phyloP scores from a whole-genome alignment of 2,329 filamentous ascomycete species.

The Sarocladium strictum region DNA sequence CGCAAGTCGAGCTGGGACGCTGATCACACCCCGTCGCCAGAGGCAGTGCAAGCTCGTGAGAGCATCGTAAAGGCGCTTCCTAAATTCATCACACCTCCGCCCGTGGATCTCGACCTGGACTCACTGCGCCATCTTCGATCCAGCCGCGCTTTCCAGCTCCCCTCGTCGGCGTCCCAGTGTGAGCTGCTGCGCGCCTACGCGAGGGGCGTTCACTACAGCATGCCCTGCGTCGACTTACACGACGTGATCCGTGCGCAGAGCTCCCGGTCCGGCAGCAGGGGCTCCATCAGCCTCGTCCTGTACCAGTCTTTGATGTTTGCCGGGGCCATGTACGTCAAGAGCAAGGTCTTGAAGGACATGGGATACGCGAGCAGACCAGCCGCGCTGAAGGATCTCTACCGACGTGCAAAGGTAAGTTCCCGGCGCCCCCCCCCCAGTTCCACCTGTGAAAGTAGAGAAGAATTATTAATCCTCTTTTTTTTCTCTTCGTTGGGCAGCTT shows the following conservation, averaged over 20 bases:
- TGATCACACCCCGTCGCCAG: neutral
- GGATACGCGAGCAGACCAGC: neutral
- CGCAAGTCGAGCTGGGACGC: neutral
- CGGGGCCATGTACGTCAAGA: neutral
- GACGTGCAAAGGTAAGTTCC: neutral
- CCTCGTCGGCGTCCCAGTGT: neutral
- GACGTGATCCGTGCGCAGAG: neutral
- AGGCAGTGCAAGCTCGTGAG: neutral
- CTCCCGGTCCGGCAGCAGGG: neutral
- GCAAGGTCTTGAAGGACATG: neutral
- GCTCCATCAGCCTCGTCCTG: neutral
- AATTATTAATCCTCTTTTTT: neutral
- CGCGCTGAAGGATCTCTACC: neutral
- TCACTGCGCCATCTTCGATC: neutral
- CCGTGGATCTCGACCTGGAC: neutral
- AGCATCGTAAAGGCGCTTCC: neutral
- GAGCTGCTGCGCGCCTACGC: neutral
- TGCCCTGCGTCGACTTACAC: conserved; percentile 1
- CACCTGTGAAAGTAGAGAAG: neutral
- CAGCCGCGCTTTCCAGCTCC: neutral
- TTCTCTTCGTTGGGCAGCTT: neutral
- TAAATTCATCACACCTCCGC: neutral
- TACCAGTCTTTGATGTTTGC: conserved; percentile 6
- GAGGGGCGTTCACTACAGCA: neutral
- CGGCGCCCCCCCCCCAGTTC: neutral